Percentiles rank a stretch among this genome's conserved stretches.
These are phyloP conservation scores for Yamadazyma triangularis DNA, from an alignment of 1,139 yeast genomes.

Conservation along the genomic window DNA sequence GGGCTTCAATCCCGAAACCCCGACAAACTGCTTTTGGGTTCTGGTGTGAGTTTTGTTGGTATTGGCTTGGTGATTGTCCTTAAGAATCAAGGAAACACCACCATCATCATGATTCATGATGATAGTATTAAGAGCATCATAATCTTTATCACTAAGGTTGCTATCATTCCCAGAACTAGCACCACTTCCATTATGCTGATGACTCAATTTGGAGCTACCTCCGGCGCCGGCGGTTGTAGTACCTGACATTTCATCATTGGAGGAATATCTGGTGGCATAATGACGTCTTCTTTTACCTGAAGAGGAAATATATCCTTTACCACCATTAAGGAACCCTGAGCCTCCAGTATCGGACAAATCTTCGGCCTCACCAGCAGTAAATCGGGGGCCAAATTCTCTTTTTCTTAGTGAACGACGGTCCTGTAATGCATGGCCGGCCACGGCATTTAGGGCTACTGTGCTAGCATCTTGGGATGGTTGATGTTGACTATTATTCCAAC, in stretches of 20 bases:
- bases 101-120: slow-evolving; percentile 46
- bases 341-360: slow-evolving; percentile 36
- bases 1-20: slow-evolving; percentile 59
- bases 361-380: slow-evolving; percentile 41
- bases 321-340: slow-evolving; percentile 1
- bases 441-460: slow-evolving; percentile 26
- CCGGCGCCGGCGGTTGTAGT: slow-evolving; percentile 12
- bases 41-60: slow-evolving; percentile 42
- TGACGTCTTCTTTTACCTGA: slow-evolving; percentile 36
- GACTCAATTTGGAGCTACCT: slow-evolving; percentile 11
- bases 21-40: slow-evolving; percentile 52
- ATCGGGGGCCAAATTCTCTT: slow-evolving; percentile 38
- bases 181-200: slow-evolving; percentile 13
- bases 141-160: slow-evolving; percentile 45
- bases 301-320: slow-evolving; percentile 28
- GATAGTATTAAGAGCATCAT: slow-evolving; percentile 40
- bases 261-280: slow-evolving; percentile 42
- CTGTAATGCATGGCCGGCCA: slow-evolving; percentile 28
- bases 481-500: slow-evolving; percentile 24
- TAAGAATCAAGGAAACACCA: slow-evolving; percentile 28
- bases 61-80: slow-evolving; percentile 22
- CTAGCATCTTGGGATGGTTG: slow-evolving; percentile 21
- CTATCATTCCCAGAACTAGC: slow-evolving; percentile 37
- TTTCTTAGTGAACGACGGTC: slow-evolving; percentile 42
- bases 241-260: slow-evolving; percentile 40